phyloP scores from a whole-genome alignment of 305 asterid species.

The Rubia tinctorum region DNA sequence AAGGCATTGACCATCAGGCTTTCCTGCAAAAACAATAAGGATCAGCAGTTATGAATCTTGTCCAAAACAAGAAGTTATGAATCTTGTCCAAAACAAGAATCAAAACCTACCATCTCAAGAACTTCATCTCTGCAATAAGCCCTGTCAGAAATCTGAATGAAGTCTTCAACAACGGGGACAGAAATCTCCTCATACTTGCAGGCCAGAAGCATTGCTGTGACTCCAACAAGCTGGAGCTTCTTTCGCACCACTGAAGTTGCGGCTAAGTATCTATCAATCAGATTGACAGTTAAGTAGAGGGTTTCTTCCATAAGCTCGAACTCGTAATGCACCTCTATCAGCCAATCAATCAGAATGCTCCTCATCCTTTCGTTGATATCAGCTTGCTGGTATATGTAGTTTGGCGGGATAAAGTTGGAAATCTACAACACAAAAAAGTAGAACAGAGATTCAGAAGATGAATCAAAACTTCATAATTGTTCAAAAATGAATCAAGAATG shows the following conservation, averaged over 20 bases:
- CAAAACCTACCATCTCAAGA: slow-evolving; percentile 62
- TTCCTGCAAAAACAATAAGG: slow-evolving; percentile 47
- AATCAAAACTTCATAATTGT: neutral
- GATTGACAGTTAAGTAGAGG: slow-evolving; percentile 47
- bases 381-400: slow-evolving; percentile 54
- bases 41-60: neutral
- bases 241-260: slow-evolving; percentile 29
- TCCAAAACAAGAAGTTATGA: neutral
- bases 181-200: slow-evolving; percentile 72
- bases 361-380: slow-evolving; percentile 35
- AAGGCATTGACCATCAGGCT: slow-evolving; percentile 64
- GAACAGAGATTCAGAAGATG: neutral
- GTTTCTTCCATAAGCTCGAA: slow-evolving; percentile 61
- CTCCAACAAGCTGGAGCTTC: slow-evolving; percentile 45
- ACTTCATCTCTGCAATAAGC: slow-evolving; percentile 69
- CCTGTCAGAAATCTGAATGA: slow-evolving; percentile 71
- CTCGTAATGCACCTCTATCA: slow-evolving; percentile 46
- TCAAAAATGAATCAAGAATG: too few relatives aligned
- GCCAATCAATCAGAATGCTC: slow-evolving; percentile 35
- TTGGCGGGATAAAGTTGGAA: slow-evolving; percentile 48
- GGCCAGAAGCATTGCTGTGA: slow-evolving; percentile 44
- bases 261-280: slow-evolving; percentile 38
- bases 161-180: slow-evolving; percentile 76
- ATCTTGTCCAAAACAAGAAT: slow-evolving; percentile 64
- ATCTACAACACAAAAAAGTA: slow-evolving; percentile 18